Base-by-base conservation (phyloP, 148 eudicot genomes). In the Chenopodium formosanum region DNA sequence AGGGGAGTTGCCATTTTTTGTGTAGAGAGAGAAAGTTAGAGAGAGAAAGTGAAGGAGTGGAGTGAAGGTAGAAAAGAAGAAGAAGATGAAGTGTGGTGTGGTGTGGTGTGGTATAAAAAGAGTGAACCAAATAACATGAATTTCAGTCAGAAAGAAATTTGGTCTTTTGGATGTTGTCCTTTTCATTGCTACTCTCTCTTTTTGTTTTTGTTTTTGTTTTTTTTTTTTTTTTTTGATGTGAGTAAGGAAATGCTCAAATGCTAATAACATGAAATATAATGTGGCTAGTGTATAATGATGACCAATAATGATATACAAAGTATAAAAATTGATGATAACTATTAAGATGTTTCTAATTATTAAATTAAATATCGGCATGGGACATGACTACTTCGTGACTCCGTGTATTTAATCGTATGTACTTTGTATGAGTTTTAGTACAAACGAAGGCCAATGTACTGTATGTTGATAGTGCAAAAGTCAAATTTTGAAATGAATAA, bases 131-230 rank as follows among this genome's bases (percentile, higher is more conserved):
- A 56, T 65, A 70, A 70, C 50, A 8, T 37, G 25, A 40, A 14
- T 66, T 79, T 70, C 29, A 82, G 81, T 78, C 78, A 73, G 78
- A 78, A 79, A 73, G 31, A n/a, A 20, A 72, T 44, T 40, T 8
- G 53, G 29, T 44, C 46, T 58, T 70, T 77, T 78, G 77, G 85
- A 65, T 37, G 81, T 32, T 77, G 76, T 82, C 65, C 37, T 82
- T 70, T 71, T 82, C 25, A 46, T 44, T 31, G 60, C 9, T 70
- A 37, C 40, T 40, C 58, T 73, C 37, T 82, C 34, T 70, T 46
- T 58, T 25, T 82, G 23, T 63, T 23, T 47, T 23, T 74, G 14
- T 8, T 23, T 63, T 47, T 1, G 19, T 11, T 11, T 79, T 74
- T 40, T 52, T 11, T 79, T 74, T 40, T 52, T 14, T 25, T 25